Conservation (phyloP, 2,329 filamentous ascomycete species). For the Colletotrichum melonis region DNA sequence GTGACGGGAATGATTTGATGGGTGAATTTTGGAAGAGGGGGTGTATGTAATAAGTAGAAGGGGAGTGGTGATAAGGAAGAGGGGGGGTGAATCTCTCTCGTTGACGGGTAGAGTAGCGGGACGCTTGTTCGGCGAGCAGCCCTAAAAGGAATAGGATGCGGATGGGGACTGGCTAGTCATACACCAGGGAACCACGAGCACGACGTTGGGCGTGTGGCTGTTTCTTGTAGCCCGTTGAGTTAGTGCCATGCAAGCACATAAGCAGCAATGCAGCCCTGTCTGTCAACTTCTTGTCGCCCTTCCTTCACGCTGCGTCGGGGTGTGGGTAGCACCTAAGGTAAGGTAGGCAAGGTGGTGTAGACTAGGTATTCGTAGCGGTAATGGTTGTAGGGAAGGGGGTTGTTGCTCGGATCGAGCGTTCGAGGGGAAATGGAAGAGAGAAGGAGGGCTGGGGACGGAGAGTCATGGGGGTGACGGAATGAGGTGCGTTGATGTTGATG, state of each 20-base stretch:
- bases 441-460: background rate
- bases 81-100: constrained; percentile 1
- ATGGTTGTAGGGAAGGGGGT: background rate
- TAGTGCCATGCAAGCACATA: constrained; percentile 25
- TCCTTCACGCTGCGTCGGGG: background rate
- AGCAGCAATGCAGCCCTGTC: constrained; percentile 30
- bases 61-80: background rate
- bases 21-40: background rate
- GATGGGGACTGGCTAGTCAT: constrained; percentile 27
- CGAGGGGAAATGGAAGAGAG: background rate
- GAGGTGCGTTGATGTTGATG: background rate
- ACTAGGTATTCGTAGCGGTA: background rate
- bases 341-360: background rate
- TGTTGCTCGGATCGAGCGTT: constrained; percentile 22
- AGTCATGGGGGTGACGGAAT: background rate
- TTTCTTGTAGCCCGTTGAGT: constrained; percentile 9
- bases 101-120: background rate
- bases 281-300: constrained; percentile 7
- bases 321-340: background rate
- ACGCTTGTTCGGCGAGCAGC: constrained; percentile 25
- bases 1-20: background rate
- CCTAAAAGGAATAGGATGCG: constrained; percentile 31
- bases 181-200: constrained; percentile 1
- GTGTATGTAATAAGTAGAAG: background rate
- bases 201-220: constrained; percentile 27